Percentiles rank a stretch among this genome's conserved stretches.
Conservation (phyloP, 805 yeast species). For the Metschnikowia kofuensis region DNA sequence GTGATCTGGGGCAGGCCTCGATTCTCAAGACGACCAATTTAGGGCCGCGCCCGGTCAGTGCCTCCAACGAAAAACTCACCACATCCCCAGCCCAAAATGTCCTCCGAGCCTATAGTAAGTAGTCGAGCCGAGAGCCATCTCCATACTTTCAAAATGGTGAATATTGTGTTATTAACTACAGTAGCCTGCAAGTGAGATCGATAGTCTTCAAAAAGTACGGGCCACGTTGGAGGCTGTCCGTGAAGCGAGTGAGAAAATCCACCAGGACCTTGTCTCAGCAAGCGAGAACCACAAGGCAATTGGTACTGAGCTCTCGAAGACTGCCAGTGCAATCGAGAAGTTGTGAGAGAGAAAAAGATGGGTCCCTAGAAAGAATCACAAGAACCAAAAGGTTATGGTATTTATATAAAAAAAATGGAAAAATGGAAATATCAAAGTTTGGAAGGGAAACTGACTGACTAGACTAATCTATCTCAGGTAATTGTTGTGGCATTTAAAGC, state of each 20-base stretch:
- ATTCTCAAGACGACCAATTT: too few species aligned
- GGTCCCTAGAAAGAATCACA: neutral
- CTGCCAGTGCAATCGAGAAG: conserved; percentile 4
- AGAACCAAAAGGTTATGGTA: too few species aligned
- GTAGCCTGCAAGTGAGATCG: conserved; percentile 9
- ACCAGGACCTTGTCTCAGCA: conserved; percentile 24
- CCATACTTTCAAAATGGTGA: neutral
- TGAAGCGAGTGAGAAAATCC: conserved; percentile 27
- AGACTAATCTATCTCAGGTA: too few species aligned
- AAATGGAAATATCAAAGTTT: too few species aligned
- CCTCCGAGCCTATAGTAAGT: neutral
- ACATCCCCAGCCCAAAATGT: neutral
- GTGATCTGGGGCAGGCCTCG: too few species aligned
- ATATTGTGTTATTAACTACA: neutral
- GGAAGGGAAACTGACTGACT: too few species aligned
- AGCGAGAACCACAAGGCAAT: conserved; percentile 17
- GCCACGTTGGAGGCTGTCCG: conserved; percentile 30
- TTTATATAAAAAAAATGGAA: too few species aligned
- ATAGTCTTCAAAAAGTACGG: conserved; percentile 25
- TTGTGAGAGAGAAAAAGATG: neutral
- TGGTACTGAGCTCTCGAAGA: conserved; percentile 4
- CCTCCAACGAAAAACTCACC: neutral
- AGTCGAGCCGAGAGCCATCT: neutral
- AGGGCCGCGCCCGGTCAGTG: too few species aligned
- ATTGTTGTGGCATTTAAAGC: too few species aligned